Percentiles rank a stretch among this genome's conserved stretches.
Conservation (phyloP, 768 basidiomycete species). For the Guyanaporus albipodus region DNA sequence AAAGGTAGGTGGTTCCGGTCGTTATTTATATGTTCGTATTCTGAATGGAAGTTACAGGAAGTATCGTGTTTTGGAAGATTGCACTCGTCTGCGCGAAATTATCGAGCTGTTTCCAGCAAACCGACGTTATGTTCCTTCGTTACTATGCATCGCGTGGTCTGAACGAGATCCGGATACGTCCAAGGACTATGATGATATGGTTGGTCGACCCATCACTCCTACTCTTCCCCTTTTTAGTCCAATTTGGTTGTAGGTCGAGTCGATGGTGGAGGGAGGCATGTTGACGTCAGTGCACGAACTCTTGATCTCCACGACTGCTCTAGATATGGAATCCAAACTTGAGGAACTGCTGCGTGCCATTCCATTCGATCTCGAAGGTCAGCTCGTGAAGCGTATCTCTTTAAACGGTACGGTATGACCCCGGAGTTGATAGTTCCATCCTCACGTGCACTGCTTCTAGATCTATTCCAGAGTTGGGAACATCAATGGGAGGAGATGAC, state of each 20-base stretch:
- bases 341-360: constrained; percentile 37
- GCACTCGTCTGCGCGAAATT: constrained; percentile 63
- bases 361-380: constrained; percentile 55
- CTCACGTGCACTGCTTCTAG: constrained; percentile 5
- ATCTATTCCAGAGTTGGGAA: constrained; percentile 25
- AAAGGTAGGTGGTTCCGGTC: constrained; percentile 47
- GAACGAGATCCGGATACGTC: constrained; percentile 38
- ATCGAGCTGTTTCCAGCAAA: constrained; percentile 49
- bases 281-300: constrained; percentile 43
- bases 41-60: constrained; percentile 40
- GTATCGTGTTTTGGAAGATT: constrained; percentile 70
- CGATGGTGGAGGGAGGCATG: constrained; percentile 42
- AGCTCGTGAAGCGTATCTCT: constrained; percentile 44
- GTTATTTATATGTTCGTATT: background rate
- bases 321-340: constrained; percentile 59
- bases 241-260: constrained; percentile 41
- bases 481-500: constrained; percentile 22
- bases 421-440: background rate
- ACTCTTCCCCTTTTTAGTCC: background rate
- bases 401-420: constrained; percentile 43
- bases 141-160: constrained; percentile 61
- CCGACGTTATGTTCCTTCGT: constrained; percentile 58
- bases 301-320: constrained; percentile 45
- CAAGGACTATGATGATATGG: constrained; percentile 60
- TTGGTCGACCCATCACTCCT: constrained; percentile 23